Percentiles rank a stretch among this genome's conserved stretches.
These are phyloP conservation scores for Rhynchosporium graminicola DNA, from an alignment of 2,329 filamentous ascomycete genomes.

Conservation along the genomic window DNA sequence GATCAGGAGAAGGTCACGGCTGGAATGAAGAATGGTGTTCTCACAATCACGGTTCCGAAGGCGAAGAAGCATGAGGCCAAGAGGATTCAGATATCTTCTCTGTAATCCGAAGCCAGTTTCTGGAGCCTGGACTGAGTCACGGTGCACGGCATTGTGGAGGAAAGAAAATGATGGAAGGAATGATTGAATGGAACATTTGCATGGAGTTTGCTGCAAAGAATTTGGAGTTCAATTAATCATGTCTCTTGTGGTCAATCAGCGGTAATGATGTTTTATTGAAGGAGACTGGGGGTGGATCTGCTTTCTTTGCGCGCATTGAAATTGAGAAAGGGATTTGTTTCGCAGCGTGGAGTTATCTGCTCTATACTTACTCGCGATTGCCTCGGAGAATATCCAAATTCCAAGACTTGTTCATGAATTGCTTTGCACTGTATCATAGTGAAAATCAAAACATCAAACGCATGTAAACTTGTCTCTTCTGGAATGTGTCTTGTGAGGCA, in stretches of 20 bases:
- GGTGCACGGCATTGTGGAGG: background rate
- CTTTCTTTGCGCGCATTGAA: constrained; percentile 13
- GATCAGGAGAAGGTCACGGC: constrained; percentile 64
- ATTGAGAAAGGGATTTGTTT: background rate
- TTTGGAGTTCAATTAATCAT: background rate
- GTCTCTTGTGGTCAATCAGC: background rate
- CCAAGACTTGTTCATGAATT: background rate
- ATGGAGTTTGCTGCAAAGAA: background rate
- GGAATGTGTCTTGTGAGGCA: background rate
- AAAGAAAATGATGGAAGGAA: background rate
- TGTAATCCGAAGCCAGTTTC: background rate
- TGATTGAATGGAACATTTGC: background rate
- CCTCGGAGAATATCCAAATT: background rate
- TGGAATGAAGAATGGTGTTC: constrained; percentile 63
- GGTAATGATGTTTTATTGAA: constrained; percentile 7
- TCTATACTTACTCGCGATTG: constrained; percentile 1
- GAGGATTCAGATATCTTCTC: constrained; percentile 51
- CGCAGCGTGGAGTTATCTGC: constrained; percentile 12
- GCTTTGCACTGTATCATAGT: background rate
- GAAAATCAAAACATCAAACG: background rate
- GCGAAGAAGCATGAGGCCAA: constrained; percentile 58
- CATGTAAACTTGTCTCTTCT: background rate
- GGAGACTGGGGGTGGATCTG: constrained; percentile 3
- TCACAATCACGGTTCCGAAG: constrained; percentile 67
- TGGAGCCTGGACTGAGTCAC: background rate